Conservation (phyloP, 768 basidiomycete species). For the Podaxis sp. region DNA sequence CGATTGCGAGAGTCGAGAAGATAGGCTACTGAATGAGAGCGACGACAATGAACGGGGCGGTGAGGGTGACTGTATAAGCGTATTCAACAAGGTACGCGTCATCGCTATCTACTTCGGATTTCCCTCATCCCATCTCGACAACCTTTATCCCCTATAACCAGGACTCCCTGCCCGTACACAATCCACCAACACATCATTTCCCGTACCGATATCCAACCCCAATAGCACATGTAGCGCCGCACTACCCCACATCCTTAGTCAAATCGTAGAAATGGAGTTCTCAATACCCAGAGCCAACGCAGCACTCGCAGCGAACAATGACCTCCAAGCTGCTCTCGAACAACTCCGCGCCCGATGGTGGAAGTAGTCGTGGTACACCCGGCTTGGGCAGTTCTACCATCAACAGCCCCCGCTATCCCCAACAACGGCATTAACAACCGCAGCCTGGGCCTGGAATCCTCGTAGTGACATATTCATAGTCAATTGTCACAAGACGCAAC, state of each 20-base stretch:
- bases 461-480: too few relatives aligned
- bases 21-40: too few relatives aligned
- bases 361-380: conserved; percentile 5
- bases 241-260: conserved; percentile 81
- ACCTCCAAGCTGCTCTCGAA: conserved; percentile 81
- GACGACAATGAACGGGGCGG: too few relatives aligned
- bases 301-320: conserved; percentile 63
- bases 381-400: neutral
- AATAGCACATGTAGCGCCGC: conserved; percentile 22
- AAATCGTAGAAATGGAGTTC: conserved; percentile 96
- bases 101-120: too few relatives aligned
- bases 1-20: too few relatives aligned
- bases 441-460: neutral
- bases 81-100: too few relatives aligned
- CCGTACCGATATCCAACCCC: neutral
- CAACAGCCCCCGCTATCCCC: conserved; percentile 5
- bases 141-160: conserved; percentile 2
- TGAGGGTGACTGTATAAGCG: too few relatives aligned
- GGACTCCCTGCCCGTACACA: neutral
- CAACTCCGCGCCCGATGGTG: conserved; percentile 34
- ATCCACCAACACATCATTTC: conserved; percentile 4
- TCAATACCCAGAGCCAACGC: conserved; percentile 66
- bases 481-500: too few relatives aligned
- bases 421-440: conserved; percentile 12
- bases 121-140: too few relatives aligned